Conservation (phyloP, 2,329 filamentous ascomycete genomes). For the Achaetomium macrosporum region DNA sequence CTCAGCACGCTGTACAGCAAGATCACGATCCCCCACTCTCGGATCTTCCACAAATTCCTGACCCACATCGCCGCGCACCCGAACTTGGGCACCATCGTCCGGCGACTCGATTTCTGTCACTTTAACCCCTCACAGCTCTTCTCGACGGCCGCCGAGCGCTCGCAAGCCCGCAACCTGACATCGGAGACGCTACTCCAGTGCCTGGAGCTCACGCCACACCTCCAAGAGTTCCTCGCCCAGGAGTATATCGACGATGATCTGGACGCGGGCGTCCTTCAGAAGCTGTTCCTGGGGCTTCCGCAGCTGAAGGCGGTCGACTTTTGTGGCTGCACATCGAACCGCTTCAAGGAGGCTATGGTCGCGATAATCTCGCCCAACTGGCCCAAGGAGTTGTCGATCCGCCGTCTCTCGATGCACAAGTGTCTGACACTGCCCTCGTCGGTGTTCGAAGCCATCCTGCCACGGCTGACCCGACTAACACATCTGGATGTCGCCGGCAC, state of each 20-base stretch:
- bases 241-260: conserved; percentile 77
- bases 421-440: conserved; percentile 63
- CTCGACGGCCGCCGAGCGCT: conserved; percentile 66
- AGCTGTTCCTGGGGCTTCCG: conserved; percentile 63
- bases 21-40: conserved; percentile 76
- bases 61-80: conserved; percentile 61
- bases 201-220: conserved; percentile 63
- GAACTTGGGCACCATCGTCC: conserved; percentile 66
- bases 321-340: conserved; percentile 64
- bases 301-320: conserved; percentile 66
- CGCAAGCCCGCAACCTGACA: conserved; percentile 70
- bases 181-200: conserved; percentile 66
- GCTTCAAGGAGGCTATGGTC: conserved; percentile 61
- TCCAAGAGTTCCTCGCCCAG: conserved; percentile 73
- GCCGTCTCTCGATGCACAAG: conserved; percentile 70
- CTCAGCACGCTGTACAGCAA: conserved; percentile 70
- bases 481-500: conserved; percentile 78
- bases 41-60: conserved; percentile 77
- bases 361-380: conserved; percentile 48
- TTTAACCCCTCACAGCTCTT: conserved; percentile 77
- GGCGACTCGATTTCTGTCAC: conserved; percentile 77
- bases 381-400: conserved; percentile 53
- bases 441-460: conserved; percentile 64
- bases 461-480: conserved; percentile 63
- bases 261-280: conserved; percentile 59